Evolutionary conservation across 257 asterid species (phyloP).

Genomic region (Solanum pinnatisectum): DNA sequence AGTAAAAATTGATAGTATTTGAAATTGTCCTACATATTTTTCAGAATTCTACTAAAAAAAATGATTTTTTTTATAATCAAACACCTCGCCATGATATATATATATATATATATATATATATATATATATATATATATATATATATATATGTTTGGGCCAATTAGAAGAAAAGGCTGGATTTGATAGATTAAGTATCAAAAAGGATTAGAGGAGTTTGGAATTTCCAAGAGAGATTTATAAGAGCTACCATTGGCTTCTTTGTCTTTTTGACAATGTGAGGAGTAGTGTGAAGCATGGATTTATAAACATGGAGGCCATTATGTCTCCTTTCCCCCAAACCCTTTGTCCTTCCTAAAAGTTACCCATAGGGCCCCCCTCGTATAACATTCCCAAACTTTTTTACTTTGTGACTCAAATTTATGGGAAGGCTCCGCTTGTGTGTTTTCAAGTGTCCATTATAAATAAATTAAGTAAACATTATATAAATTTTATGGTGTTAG

Average conservation of each 20-base stretch:
- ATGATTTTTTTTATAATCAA: not conserved
- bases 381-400: not conserved
- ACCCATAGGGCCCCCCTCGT: slow-evolving; percentile 12
- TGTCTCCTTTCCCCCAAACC: slow-evolving; percentile 56
- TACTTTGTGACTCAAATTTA: not conserved
- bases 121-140: no score
- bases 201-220: slow-evolving; percentile 2
- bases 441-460: not conserved
- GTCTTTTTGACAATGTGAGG: not conserved
- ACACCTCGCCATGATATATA: no score
- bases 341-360: slow-evolving; percentile 23
- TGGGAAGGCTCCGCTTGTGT: not conserved
- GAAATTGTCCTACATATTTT: not conserved
- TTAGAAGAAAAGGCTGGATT: not conserved
- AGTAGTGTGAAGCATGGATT: slow-evolving; percentile 15
- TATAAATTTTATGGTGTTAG: no score
- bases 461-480: not conserved
- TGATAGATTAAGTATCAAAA: not conserved
- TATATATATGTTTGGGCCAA: not conserved
- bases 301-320: slow-evolving; percentile 59
- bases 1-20: not conserved
- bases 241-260: not conserved
- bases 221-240: slow-evolving; percentile 21
- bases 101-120: no score
- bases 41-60: not conserved